These are phyloP conservation scores for Arthrobotrys sinensis DNA, from an alignment of 2,329 filamentous ascomycete genomes.

Conservation along the genomic window DNA sequence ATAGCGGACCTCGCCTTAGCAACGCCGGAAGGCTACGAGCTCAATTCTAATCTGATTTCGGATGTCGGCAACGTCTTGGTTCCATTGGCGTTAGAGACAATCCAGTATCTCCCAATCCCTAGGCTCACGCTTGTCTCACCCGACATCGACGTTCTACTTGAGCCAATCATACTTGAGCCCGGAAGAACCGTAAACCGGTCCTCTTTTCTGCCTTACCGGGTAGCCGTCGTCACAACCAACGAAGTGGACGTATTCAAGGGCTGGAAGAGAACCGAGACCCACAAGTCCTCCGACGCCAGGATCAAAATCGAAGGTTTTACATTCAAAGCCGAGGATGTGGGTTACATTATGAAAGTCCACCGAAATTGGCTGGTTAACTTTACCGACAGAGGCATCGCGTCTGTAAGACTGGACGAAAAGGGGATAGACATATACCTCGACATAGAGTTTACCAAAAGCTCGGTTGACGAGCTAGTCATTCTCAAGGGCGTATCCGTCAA, in stretches of 20 bases:
- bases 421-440: conserved; percentile 90
- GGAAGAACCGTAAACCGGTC: conserved; percentile 86
- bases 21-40: conserved; percentile 71
- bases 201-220: conserved; percentile 88
- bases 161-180: conserved; percentile 91
- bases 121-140: conserved; percentile 89
- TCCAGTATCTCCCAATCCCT: conserved; percentile 92
- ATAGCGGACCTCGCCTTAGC: conserved; percentile 81
- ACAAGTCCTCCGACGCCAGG: conserved; percentile 80
- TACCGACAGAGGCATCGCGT: conserved; percentile 86
- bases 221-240: conserved; percentile 86
- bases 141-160: conserved; percentile 85
- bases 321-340: conserved; percentile 86
- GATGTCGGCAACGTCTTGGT: conserved; percentile 86
- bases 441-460: conserved; percentile 83
- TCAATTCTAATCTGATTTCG: conserved; percentile 80
- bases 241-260: conserved; percentile 88
- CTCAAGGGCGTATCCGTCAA: conserved; percentile 82
- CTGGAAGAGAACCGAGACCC: conserved; percentile 77
- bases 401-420: conserved; percentile 86
- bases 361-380: conserved; percentile 83
- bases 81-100: conserved; percentile 80
- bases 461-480: conserved; percentile 84
- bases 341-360: conserved; percentile 84
- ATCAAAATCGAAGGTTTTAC: conserved; percentile 87